Evolutionary conservation across 129 eudicot species (phyloP), one percentile per base, ranked within the genome.

Genomic region (Cynara cardunculus): DNA sequence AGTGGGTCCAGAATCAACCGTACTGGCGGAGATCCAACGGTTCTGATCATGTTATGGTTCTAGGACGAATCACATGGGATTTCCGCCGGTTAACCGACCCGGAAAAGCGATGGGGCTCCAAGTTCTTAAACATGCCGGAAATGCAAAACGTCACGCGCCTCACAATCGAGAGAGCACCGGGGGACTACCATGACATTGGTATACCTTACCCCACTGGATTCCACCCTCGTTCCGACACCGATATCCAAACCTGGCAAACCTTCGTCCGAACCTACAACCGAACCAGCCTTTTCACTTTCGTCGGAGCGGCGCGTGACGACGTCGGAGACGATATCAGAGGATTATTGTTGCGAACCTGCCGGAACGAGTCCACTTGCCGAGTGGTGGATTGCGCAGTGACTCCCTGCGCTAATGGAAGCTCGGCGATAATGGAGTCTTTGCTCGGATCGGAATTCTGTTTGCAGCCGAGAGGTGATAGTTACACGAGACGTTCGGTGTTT

Each of bases 201-300:
- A 88, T 93, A 27, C 99, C 99, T 21, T 96, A 96, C 86, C 99
- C 98, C 77, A 92, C 96, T 21, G 99, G 97, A 68, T 96, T 96
- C 87, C 99, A 96, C 90, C 99, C 99, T 4, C 83, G 76, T 27
- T 80, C 93, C 3, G 53, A 2, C 46, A 3, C 85, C 8, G 85
- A 91, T 26, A 75, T 93, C 37, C 71, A 2, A 18, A 71, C 85
- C 10, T 96, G 99, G 98, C 98, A 91, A 73, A 71, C 67, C 59
- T 93, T 89, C 74, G 88, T 91, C 9, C 82, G 88, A 25, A n/a
- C 75, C 25, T 86, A 83, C 74, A 85, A 85, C 37, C 91, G 99
- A 0, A 76, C 85, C 12, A 79, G 73, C 13, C 90, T 91, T 25
- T 89, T 89, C 81, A 84, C 92, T 3, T 96, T 90, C 73, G 90